phyloP scores from a whole-genome alignment of 148 eudicot species.

The Nyssa sinensis region DNA sequence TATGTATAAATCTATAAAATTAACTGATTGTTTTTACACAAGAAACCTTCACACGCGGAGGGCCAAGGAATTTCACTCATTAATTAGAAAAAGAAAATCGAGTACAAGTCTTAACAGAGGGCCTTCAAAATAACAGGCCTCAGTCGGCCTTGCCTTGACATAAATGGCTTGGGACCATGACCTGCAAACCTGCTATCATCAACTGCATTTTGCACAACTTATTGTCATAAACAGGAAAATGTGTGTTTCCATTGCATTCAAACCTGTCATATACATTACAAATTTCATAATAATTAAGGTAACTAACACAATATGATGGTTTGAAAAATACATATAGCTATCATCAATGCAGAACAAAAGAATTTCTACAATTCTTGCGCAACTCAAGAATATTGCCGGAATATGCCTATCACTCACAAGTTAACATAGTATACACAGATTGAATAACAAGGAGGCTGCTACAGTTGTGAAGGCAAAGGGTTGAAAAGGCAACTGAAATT shows the following conservation, averaged over 20 bases:
- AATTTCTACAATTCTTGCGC: background rate
- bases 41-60: background rate
- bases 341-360: background rate
- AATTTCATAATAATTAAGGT: no score
- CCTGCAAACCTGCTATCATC: background rate
- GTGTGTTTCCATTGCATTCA: no score
- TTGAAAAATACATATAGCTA: background rate
- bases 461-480: conserved; percentile 1
- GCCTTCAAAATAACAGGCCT: background rate
- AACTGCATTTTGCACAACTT: no score
- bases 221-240: background rate
- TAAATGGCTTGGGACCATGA: background rate
- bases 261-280: no score
- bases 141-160: background rate
- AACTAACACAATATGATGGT: background rate
- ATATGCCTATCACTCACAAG: conserved; percentile 8
- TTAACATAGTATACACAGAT: background rate
- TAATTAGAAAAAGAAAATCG: background rate
- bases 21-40: background rate
- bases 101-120: background rate
- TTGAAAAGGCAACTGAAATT: background rate
- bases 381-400: conserved; percentile 1
- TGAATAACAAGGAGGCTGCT: background rate
- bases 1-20: background rate
- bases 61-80: background rate